phyloP scores from a whole-genome alignment of 805 yeast genomes.

The Alloascoidea africana region DNA sequence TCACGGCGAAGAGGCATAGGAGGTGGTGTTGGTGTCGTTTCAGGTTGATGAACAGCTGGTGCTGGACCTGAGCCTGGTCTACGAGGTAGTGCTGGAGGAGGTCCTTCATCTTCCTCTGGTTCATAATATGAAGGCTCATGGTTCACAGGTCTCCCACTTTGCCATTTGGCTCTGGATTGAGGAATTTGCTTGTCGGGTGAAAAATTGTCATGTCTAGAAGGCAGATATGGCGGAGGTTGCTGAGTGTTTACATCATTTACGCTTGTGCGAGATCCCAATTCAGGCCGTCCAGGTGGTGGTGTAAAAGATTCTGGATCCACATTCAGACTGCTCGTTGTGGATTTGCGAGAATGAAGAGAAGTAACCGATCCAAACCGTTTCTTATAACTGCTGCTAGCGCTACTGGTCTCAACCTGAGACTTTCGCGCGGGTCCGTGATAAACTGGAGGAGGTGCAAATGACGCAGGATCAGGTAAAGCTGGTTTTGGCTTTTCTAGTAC shows the following conservation, averaged over 20 bases:
- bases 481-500: neutral
- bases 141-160: neutral
- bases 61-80: too few species aligned
- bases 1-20: neutral
- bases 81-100: neutral
- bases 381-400: neutral
- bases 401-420: neutral
- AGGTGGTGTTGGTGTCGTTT: slow-evolving; percentile 10
- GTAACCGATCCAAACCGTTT: slow-evolving; percentile 1
- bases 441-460: slow-evolving; percentile 1
- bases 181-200: neutral
- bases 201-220: neutral
- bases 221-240: slow-evolving; percentile 1
- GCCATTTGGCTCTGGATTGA: neutral
- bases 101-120: neutral
- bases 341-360: neutral
- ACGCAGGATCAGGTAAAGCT: neutral
- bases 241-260: neutral
- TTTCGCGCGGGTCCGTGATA: neutral
- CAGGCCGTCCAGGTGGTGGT: neutral
- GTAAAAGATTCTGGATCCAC: neutral
- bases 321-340: neutral
- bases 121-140: neutral
- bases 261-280: neutral
- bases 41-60: neutral